Evolutionary conservation across 257 asterid species (phyloP), one percentile per base, ranked within the genome.

Genomic region (Knoxia roxburghii): DNA sequence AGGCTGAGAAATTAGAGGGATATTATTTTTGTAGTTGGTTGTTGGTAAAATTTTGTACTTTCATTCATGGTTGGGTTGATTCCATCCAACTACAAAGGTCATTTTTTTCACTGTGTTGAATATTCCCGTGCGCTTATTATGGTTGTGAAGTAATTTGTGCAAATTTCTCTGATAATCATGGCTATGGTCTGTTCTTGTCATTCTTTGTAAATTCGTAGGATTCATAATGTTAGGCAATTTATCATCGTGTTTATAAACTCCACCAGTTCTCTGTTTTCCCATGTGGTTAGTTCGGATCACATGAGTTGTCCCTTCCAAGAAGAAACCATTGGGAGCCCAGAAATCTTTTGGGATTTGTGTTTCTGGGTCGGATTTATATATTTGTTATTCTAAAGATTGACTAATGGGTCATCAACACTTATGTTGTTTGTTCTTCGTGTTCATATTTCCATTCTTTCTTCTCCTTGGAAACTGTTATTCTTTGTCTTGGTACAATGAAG

Each of bases 401-500:
- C n/a, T n/a, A 39, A 80, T 80, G 79, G 79, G 72, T 53, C 62
- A 45, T 30, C 62, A 35, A 32, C 24, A 11, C 52, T 0, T 17
- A 8, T 17, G 2, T 20, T 59, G 33, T 1, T 53, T 54, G 60
- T n/a, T 66, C 39, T 54, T 17, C 33, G 71, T 63, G 69, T 43
- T 61, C 43, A 27, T n/a, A 17, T 73, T 67, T 64, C 30, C 73
- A 58, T 59, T 80, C 33, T 73, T 79, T 45, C 73, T 76, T 61
- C 63, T 82, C 45, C 62, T 83, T 76, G 86, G 85, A 43, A 66
- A 37, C 68, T 77, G 85, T 73, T 72, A 76, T 73, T 84, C 82
- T 75, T 70, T 68, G 64, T n/a, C n/a, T n/a, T n/a, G n/a, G n/a
- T 52, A 4, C 23, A 82, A 62, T 74, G 85, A 41, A 75, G 94